Evolutionary conservation across 2,329 filamentous ascomycete genomes (phyloP).

Genomic region (Claviceps capensis): DNA sequence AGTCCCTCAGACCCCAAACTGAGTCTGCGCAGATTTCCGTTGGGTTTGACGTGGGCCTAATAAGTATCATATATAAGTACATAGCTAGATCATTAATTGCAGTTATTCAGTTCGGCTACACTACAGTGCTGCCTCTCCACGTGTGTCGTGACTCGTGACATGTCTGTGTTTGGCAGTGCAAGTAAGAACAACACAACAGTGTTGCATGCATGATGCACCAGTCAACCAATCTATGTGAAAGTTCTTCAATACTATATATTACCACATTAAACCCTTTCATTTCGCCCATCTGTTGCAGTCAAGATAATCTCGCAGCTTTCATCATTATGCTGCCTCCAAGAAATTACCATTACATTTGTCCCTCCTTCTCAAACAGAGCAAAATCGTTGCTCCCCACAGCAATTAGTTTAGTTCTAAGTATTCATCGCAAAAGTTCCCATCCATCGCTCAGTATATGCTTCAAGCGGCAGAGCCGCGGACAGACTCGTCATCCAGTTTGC

Average conservation of each 20-base stretch:
- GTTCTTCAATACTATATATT: slow-evolving; percentile 4
- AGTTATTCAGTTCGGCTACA: background rate
- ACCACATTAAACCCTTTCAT: slow-evolving; percentile 11
- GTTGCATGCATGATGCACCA: background rate
- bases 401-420: slow-evolving; percentile 14
- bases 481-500: slow-evolving; percentile 19
- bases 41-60: background rate
- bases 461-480: slow-evolving; percentile 18
- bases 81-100: background rate
- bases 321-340: slow-evolving; percentile 21
- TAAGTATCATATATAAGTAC: background rate
- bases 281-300: slow-evolving; percentile 15
- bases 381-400: slow-evolving; percentile 15
- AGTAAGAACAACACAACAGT: no score
- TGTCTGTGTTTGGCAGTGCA: no score
- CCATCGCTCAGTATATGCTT: slow-evolving; percentile 10
- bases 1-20: background rate
- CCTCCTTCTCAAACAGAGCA: slow-evolving; percentile 15
- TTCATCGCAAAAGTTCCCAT: slow-evolving; percentile 7
- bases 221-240: slow-evolving; percentile 1
- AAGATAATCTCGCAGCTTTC: slow-evolving; percentile 16
- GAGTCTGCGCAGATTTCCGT: background rate
- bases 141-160: no score
- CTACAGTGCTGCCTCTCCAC: no score
- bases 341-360: slow-evolving; percentile 15